Percentiles rank a stretch among this genome's conserved stretches.
These are phyloP conservation scores for Phascolomyces articulosus DNA, from an alignment of 371 early-diverging fungal species.

Conservation along the genomic window DNA sequence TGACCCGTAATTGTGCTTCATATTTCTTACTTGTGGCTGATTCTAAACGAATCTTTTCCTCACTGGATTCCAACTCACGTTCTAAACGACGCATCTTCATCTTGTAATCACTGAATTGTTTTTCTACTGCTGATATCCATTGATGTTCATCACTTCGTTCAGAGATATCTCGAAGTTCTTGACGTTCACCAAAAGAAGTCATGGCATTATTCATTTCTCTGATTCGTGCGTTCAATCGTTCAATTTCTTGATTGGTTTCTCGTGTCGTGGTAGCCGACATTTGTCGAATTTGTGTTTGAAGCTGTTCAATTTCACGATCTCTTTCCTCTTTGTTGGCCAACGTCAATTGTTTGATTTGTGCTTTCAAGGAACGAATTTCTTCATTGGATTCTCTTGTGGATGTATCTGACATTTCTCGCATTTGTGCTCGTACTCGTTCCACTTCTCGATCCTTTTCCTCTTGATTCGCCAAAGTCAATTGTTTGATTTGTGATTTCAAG, in stretches of 20 bases:
- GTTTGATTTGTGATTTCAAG: neutral
- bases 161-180: neutral
- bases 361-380: neutral
- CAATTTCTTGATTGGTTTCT: neutral
- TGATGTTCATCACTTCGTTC: neutral
- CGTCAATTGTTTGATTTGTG: neutral
- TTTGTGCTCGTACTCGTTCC: neutral
- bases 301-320: neutral
- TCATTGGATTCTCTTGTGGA: neutral
- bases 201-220: neutral
- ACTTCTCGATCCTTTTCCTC: neutral
- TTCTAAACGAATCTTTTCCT: conserved; percentile 27
- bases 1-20: conserved; percentile 33
- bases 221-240: neutral
- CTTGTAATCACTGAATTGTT: conserved; percentile 23
- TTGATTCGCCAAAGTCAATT: neutral
- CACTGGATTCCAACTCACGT: conserved; percentile 17
- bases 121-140: conserved; percentile 21
- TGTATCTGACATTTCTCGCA: neutral
- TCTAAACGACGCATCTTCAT: conserved; percentile 20
- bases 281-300: neutral
- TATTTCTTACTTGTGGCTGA: conserved; percentile 31
- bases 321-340: neutral
- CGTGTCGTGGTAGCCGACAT: neutral
- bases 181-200: neutral